Evolutionary conservation across 257 asterid species (phyloP), one percentile per base, ranked within the genome.

Genomic region (Scutellaria galericulata): DNA sequence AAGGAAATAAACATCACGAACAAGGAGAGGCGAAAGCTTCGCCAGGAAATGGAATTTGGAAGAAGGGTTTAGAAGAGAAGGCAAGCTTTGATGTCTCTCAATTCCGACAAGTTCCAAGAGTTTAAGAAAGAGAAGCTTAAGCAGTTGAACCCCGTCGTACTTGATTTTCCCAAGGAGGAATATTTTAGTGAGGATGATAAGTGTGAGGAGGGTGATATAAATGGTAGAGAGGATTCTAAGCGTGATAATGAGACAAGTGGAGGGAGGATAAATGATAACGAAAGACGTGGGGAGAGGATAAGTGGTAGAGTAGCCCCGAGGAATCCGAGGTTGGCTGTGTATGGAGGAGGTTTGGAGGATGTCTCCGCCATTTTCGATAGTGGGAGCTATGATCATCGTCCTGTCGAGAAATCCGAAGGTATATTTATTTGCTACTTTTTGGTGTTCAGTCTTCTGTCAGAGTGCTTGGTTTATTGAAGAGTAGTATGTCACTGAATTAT

Each of bases 311-410:
- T 85, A 78, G 74, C 82, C 14, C 96, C 97, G 12, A 88, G 86
- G 84, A 89, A 92, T 66, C 99, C 97, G n/a, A 90, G 96, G 81
- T 68, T 79, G 82, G 97, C 92, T 3, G 97, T 90, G 71, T 90
- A 90, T 60, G 97, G 97, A 7, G 88, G 83, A 31, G 98, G 96
- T 63, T 80, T 95, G 85, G 98, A 92, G 46, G 96, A 88, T 71
- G 84, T 95, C 68, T 83, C 92, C 0, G 88, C 90, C 64, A 70
- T 86, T 73, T 92, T 95, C 76, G 82, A 61, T 13, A 84, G 94
- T 70, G 91, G 80, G 66, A 77, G 50, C 46, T 92, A 95, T 79
- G 90, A 82, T 31, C 85, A 86, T 44, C 70, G 58, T 31, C 73
- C 71, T 55, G 73, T 75, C 14, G 83, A 81, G 61, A 84, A 76